These are phyloP conservation scores for Pestalotiopsis sp. DNA, from an alignment of 2,329 filamentous ascomycete species.

Conservation along the genomic window DNA sequence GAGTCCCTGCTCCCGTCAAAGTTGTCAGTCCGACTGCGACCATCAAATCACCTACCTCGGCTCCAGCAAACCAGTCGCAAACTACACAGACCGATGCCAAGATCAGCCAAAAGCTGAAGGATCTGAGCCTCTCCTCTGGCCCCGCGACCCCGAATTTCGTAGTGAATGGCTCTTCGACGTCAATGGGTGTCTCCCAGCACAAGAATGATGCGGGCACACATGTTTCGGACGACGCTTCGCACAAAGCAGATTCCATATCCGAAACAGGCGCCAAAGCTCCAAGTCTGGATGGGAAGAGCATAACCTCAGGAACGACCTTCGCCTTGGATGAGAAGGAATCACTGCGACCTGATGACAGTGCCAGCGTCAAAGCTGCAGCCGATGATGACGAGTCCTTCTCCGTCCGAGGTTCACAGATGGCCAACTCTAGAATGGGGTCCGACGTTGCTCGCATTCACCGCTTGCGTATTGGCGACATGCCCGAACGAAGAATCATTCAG, in stretches of 20 bases:
- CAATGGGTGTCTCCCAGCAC: constrained; percentile 35
- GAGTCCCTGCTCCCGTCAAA: constrained; percentile 18
- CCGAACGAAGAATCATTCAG: constrained; percentile 47
- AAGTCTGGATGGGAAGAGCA: constrained; percentile 91
- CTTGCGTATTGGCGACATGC: constrained; percentile 57
- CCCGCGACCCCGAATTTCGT: constrained; percentile 43
- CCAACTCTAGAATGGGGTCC: constrained; percentile 80
- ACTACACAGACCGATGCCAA: constrained; percentile 19
- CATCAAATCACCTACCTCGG: constrained; percentile 18
- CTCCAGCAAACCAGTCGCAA: constrained; percentile 8
- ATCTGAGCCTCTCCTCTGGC: constrained; percentile 20
- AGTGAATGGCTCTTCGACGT: constrained; percentile 50
- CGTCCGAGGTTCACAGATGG: constrained; percentile 72
- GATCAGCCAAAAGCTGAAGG: constrained; percentile 21
- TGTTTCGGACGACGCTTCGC: constrained; percentile 56
- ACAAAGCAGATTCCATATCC: constrained; percentile 63
- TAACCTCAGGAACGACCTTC: constrained; percentile 91
- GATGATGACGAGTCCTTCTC: constrained; percentile 90
- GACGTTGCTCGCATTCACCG: constrained; percentile 66
- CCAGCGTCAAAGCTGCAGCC: constrained; percentile 82
- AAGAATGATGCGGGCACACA: constrained; percentile 29
- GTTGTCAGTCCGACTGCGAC: constrained; percentile 16
- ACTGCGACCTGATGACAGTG: constrained; percentile 90
- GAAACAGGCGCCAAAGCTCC: constrained; percentile 78
- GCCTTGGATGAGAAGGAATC: constrained; percentile 98